Conservation (phyloP, 1,284 basidiomycete species). For the Puccinia polysora region DNA sequence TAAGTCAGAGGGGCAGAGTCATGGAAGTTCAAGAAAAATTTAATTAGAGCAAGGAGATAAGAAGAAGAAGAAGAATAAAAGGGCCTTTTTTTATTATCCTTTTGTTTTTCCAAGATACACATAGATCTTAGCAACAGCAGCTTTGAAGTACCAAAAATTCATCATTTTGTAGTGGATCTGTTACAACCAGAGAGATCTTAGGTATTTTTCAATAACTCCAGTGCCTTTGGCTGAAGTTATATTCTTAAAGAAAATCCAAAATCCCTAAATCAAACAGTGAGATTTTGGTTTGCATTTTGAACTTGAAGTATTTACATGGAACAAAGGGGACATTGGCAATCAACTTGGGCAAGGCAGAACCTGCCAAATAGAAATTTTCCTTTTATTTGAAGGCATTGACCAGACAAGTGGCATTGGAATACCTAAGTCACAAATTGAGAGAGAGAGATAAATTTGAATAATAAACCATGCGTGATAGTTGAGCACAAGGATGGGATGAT, state of each 20-base stretch:
- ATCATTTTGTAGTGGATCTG: constrained; percentile 52
- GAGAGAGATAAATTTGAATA: background rate
- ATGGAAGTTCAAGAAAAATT: background rate
- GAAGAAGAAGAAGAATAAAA: too few relatives aligned
- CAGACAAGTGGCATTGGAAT: constrained; percentile 50
- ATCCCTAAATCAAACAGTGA: constrained; percentile 50
- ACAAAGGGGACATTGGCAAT: constrained; percentile 52
- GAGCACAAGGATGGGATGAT: background rate
- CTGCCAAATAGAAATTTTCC: constrained; percentile 51
- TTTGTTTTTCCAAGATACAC: constrained; percentile 49
- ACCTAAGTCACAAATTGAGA: constrained; percentile 47
- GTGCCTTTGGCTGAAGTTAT: constrained; percentile 50
- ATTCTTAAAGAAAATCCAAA: constrained; percentile 48
- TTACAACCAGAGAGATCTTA: constrained; percentile 52
- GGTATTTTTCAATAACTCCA: constrained; percentile 51
- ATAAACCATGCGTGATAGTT: background rate
- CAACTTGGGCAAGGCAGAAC: constrained; percentile 52
- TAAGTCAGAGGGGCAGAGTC: background rate
- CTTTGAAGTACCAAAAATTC: constrained; percentile 51
- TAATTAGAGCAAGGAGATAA: background rate
- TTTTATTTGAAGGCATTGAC: constrained; percentile 53
- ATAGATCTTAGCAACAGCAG: constrained; percentile 50
- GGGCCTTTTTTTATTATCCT: constrained; percentile 49
- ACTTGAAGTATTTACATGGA: constrained; percentile 52
- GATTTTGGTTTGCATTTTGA: constrained; percentile 53